These are phyloP conservation scores for Fusarium secorum DNA, from an alignment of 2,329 filamentous ascomycete species.

Conservation along the genomic window DNA sequence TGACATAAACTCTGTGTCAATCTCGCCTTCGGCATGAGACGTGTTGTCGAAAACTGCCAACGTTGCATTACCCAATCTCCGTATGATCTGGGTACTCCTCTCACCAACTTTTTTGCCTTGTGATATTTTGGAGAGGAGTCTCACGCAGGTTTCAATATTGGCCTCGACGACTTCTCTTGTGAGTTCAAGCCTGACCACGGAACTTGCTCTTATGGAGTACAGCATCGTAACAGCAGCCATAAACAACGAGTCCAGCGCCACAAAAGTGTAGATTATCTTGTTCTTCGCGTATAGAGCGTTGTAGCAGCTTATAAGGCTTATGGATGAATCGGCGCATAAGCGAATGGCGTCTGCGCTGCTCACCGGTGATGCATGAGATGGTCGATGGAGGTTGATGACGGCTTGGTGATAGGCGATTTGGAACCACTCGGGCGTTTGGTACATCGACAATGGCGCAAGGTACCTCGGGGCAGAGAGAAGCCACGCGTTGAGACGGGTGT, in stretches of 20 bases:
- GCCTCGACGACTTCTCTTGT: conserved; percentile 35
- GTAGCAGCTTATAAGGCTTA: conserved; percentile 38
- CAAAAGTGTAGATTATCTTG: conserved; percentile 36
- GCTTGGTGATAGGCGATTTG: conserved; percentile 39
- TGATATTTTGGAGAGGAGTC: conserved; percentile 32
- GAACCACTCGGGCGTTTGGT: conserved; percentile 38
- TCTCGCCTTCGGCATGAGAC: conserved; percentile 23
- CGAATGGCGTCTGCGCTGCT: conserved; percentile 38
- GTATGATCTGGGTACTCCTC: conserved; percentile 29
- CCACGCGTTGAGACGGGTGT: conserved; percentile 34
- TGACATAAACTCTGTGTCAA: conserved; percentile 39
- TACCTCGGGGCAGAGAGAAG: conserved; percentile 32
- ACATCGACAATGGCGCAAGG: conserved; percentile 34
- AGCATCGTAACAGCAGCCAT: conserved; percentile 39
- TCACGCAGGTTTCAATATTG: conserved; percentile 33
- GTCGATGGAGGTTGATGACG: conserved; percentile 34
- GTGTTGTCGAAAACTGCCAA: conserved; percentile 30
- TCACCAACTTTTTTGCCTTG: conserved; percentile 33
- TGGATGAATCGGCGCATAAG: conserved; percentile 34
- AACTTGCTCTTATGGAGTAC: conserved; percentile 30
- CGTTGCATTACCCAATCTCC: conserved; percentile 33
- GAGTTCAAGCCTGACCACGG: conserved; percentile 21
- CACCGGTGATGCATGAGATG: conserved; percentile 34
- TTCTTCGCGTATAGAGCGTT: conserved; percentile 36
- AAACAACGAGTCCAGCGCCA: conserved; percentile 29